These are phyloP conservation scores for Neurospora sp. DNA, from an alignment of 2,329 filamentous ascomycete species.

Conservation along the genomic window DNA sequence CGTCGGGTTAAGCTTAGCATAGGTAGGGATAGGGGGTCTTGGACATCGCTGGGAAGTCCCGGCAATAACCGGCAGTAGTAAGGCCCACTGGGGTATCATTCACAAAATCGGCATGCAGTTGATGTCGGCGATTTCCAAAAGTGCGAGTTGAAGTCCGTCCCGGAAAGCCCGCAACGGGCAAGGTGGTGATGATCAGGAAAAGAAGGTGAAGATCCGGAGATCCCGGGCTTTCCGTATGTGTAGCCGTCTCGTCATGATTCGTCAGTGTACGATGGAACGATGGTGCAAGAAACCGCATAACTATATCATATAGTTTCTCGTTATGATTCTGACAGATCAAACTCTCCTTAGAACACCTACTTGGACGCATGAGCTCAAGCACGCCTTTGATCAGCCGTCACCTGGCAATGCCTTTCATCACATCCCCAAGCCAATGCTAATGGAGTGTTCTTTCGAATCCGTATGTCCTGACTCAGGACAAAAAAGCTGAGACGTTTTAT, in stretches of 20 bases:
- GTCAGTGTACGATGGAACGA: neutral
- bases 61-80: neutral
- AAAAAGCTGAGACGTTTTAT: too few species aligned
- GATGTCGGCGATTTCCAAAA: neutral
- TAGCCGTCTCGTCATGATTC: neutral
- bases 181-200: neutral
- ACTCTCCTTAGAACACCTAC: neutral
- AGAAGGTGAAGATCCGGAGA: neutral
- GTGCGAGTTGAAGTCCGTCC: neutral
- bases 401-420: neutral
- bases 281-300: neutral
- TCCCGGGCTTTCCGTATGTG: neutral
- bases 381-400: neutral
- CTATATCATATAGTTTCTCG: neutral
- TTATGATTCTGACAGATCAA: neutral
- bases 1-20: neutral
- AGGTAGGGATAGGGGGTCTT: neutral
- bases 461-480: neutral
- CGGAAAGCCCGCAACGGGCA: neutral
- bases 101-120: neutral
- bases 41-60: neutral
- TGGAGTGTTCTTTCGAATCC: neutral
- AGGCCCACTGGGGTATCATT: neutral
- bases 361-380: neutral
- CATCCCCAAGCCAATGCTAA: neutral